Conservation (phyloP, 139 green algal species). For the Chlamydomonas sp. region DNA sequence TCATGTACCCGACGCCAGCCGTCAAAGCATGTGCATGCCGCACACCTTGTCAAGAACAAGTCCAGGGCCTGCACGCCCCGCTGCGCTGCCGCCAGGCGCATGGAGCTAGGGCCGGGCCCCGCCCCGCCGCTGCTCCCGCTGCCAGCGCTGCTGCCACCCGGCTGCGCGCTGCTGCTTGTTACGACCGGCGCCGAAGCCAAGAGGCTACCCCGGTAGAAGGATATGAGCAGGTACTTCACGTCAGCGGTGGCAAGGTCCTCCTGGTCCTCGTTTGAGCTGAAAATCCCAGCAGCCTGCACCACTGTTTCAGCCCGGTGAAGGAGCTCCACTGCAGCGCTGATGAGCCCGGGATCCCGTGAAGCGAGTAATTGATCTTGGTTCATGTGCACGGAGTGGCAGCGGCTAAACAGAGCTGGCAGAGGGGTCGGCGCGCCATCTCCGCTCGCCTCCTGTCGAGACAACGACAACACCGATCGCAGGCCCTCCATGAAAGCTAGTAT, state of each 20-base stretch:
- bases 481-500: background rate
- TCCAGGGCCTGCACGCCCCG: background rate
- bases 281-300: conserved; percentile 47
- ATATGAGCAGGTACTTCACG: conserved; percentile 69
- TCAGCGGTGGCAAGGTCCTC: conserved; percentile 67
- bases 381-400: conserved; percentile 6
- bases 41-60: conserved; percentile 4
- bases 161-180: background rate
- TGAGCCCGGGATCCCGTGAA: background rate
- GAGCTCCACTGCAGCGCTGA: background rate
- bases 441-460: no score
- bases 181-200: conserved; percentile 7
- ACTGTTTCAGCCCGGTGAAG: background rate
- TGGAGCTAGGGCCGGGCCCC: no score
- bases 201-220: conserved; percentile 52
- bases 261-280: conserved; percentile 67
- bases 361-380: conserved; percentile 3
- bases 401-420: background rate
- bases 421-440: background rate
- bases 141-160: no score
- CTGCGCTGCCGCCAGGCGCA: background rate
- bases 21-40: no score
- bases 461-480: background rate
- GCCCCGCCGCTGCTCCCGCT: no score
- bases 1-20: no score